phyloP scores from a whole-genome alignment of 169 alveolate genomes.

The Cyclospora cayetanensis region DNA sequence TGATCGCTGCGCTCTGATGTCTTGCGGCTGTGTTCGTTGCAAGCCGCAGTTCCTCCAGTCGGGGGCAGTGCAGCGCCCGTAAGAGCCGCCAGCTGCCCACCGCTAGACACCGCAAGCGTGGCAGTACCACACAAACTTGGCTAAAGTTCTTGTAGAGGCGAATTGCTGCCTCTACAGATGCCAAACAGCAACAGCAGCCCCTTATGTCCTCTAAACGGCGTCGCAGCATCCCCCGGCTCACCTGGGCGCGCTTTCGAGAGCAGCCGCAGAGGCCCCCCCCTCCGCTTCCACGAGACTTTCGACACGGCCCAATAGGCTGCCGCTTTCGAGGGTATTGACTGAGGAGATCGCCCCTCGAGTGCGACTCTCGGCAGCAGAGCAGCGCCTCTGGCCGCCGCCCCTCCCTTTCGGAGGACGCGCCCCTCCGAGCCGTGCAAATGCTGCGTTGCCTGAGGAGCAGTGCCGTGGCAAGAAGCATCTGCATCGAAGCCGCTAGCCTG shows the following conservation, averaged over 20 bases:
- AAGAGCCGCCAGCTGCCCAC: conserved; percentile 65
- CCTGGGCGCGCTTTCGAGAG: too few relatives aligned
- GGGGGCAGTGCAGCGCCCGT: conserved; percentile 40
- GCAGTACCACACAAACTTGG: conserved; percentile 9
- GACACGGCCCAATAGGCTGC: too few relatives aligned
- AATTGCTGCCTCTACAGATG: conserved; percentile 28
- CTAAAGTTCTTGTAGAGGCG: conserved; percentile 14
- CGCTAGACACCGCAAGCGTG: conserved; percentile 24
- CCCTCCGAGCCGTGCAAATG: too few relatives aligned
- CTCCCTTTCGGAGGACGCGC: too few relatives aligned
- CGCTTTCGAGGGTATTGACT: too few relatives aligned
- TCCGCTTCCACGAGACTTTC: too few relatives aligned
- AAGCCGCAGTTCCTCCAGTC: conserved; percentile 53
- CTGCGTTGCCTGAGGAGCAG: conserved; percentile 45
- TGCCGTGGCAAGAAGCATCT: conserved; percentile 55
- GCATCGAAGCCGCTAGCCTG: background rate
- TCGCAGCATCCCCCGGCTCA: too few relatives aligned
- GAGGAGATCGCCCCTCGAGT: too few relatives aligned
- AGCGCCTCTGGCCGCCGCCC: too few relatives aligned
- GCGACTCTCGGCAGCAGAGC: too few relatives aligned
- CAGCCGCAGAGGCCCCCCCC: too few relatives aligned
- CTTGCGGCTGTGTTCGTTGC: conserved; percentile 27
- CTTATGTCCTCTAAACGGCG: conserved; percentile 36
- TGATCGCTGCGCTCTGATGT: background rate
- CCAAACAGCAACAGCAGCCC: conserved; percentile 39